Conservation (phyloP, 441 rosid species). For the Geranium incanum region DNA sequence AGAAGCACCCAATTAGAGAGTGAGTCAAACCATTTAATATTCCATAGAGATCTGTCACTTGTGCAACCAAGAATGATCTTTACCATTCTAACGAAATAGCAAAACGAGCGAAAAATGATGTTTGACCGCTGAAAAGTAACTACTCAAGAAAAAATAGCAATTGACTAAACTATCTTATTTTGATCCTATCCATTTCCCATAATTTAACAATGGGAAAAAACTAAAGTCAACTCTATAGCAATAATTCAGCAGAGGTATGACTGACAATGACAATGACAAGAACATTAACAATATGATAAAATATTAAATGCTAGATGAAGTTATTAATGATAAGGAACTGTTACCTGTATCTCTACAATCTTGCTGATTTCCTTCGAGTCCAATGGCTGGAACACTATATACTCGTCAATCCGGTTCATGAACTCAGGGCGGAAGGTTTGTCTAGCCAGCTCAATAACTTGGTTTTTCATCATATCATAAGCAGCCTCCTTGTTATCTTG, state of each 20-base stretch:
- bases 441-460: constrained; percentile 93
- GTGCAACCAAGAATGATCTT: background rate
- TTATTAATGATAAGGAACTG: background rate
- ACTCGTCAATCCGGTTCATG: constrained; percentile 94
- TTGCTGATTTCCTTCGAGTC: constrained; percentile 69
- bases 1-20: background rate
- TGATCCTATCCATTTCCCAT: background rate
- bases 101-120: background rate
- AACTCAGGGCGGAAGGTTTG: constrained; percentile 90
- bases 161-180: background rate
- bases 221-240: background rate
- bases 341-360: constrained; percentile 87
- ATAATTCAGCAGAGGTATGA: background rate
- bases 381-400: constrained; percentile 95
- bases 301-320: background rate
- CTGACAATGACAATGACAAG: background rate
- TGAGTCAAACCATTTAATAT: background rate
- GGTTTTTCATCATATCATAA: constrained; percentile 69
- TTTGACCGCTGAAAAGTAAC: background rate
- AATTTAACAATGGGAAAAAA: background rate
- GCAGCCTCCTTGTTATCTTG: constrained; percentile 53
- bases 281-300: background rate
- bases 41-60: background rate
- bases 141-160: background rate
- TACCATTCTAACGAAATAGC: background rate